phyloP scores from a whole-genome alignment of 345 rosid species.

The Eucalyptus marginata region DNA sequence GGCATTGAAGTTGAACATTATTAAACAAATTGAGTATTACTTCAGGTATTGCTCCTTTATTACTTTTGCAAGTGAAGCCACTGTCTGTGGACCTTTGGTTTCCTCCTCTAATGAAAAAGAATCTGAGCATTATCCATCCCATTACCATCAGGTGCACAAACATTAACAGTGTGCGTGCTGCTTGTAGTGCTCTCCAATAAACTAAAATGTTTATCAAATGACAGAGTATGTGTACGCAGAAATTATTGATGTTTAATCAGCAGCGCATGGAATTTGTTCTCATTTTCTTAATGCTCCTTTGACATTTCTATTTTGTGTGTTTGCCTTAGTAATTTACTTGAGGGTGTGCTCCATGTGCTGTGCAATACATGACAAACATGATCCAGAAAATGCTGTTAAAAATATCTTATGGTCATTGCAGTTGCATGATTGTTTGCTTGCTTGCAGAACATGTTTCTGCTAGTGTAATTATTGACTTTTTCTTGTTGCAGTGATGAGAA shows the following conservation, averaged over 20 bases:
- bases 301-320: neutral
- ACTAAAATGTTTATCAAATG: neutral
- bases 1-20: constrained; percentile 39
- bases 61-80: neutral
- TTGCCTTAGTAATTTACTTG: neutral
- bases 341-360: neutral
- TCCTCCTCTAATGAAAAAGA: neutral
- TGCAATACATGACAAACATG: neutral
- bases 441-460: neutral
- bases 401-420: neutral
- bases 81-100: neutral
- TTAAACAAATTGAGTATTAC: constrained; percentile 83
- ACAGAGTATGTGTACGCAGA: neutral
- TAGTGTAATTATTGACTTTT: neutral
- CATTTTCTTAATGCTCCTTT: neutral
- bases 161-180: neutral
- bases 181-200: neutral
- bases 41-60: constrained; percentile 48
- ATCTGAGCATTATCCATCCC: neutral
- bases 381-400: neutral
- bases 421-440: neutral
- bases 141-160: neutral
- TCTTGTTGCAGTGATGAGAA: constrained; percentile 72
- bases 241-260: neutral
- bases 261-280: neutral